phyloP scores from a whole-genome alignment of 2,329 filamentous ascomycete genomes.

The Fusarium brachygibbosum region DNA sequence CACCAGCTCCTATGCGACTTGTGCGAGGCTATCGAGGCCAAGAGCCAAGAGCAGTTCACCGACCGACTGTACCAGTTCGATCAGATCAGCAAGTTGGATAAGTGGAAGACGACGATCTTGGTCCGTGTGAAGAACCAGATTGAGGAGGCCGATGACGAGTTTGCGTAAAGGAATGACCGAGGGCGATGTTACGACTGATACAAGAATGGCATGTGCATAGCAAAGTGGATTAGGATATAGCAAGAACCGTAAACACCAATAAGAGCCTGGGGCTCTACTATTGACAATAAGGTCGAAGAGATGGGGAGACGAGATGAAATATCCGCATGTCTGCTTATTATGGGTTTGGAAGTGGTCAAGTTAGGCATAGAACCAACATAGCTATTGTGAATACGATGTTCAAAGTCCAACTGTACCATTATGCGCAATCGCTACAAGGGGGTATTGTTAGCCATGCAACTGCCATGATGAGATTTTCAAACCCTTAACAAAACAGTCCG shows the following conservation, averaged over 20 bases:
- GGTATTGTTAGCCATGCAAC: background rate
- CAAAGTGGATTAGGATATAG: constrained; percentile 36
- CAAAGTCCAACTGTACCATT: background rate
- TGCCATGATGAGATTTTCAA: background rate
- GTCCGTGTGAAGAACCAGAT: constrained; percentile 87
- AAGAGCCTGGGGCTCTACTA: constrained; percentile 4
- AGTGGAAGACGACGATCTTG: constrained; percentile 94
- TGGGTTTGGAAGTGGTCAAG: constrained; percentile 8
- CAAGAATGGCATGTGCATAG: background rate
- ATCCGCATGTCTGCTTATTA: constrained; percentile 15
- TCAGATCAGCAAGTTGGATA: constrained; percentile 92
- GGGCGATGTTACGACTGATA: background rate
- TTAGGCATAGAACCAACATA: constrained; percentile 30
- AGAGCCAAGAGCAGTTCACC: constrained; percentile 85
- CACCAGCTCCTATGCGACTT: constrained; percentile 85
- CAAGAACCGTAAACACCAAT: constrained; percentile 21
- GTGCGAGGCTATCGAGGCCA: constrained; percentile 78
- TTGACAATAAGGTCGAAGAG: constrained; percentile 26
- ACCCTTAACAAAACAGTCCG: background rate
- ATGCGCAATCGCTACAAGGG: background rate
- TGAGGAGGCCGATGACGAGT: constrained; percentile 67
- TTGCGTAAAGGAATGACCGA: constrained; percentile 51
- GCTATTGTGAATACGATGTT: constrained; percentile 21
- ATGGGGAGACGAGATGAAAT: constrained; percentile 11
- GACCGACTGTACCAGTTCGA: constrained; percentile 92